Evolutionary conservation across 495 filamentous ascomycete genomes (phyloP), one percentile per base, ranked within the genome.

Genomic region (Usnea hakonensis): DNA sequence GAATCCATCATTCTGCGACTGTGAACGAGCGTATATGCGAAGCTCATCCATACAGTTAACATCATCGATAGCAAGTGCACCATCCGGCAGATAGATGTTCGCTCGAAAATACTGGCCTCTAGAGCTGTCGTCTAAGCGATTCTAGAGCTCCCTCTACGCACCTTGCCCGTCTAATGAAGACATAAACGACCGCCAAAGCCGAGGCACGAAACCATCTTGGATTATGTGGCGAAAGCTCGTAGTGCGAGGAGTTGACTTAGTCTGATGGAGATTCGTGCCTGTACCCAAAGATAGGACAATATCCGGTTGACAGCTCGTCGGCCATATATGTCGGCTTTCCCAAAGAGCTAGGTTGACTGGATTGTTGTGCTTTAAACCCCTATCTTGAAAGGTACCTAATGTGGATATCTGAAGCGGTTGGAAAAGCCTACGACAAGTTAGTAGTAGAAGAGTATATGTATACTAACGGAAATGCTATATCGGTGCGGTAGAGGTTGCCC

Each of bases 351-450:
- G 55, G 37, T 73, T 67, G 30, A 73, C 56, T 0, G 70, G 72
- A 58, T 74, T 73, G 48, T 74, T 75, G 43, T 75, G 66, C 23
- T 58, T 64, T 30, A 76, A 57, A 14, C 67, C 70, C 23, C 71
- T 68, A 65, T 76, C 73, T 67, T 63, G 61, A 46, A 63, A 44
- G 13, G 61, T 21, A 5, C 52, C 61, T 5, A 58, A 17, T 13
- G 28, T 21, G 9, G 17, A 21, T 16, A 58, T 63, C 3, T 44
- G 32, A 2, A 30, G 35, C 8, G 61, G 30, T 57, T 28, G 26
- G 26, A 60, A 57, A 3, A 63, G 37, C 41, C 50, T 57, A 43
- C 41, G 3, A 36, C 16, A n/a, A 23, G 36, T 62, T 30, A 63
- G 17, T 9, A 36, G 21, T 26, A 23, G 19, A 32, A 16, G 7